Evolutionary conservation across 306 rosid genomes (phyloP), one percentile per base, ranked within the genome.

Genomic region (Begonia loranthoides): DNA sequence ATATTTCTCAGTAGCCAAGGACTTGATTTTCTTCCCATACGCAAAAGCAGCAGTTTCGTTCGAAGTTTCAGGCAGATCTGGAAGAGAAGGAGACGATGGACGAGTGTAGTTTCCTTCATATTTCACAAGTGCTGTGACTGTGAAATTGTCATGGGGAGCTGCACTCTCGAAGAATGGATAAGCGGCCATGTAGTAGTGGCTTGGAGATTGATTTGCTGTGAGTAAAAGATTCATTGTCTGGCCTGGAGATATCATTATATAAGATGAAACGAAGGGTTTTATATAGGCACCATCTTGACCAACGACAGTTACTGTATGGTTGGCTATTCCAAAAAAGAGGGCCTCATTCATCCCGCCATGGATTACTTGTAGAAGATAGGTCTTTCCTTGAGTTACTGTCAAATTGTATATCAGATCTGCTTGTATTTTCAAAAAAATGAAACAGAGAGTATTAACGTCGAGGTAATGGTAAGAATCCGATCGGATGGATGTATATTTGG

Each of bases 1-100:
- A 41, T 64, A 59, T n/a, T 51, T 60, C 2, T n/a, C 0, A 55
- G 66, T 65, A 6, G 79, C 75, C 64, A 74, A 50, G 1, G 75
- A 17, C 63, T 56, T 61, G 9, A 57, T 9, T 40, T 49, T 45
- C 17, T 2, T 39, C 1, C 60, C 54, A 53, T 60, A 74, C 17
- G 41, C 66, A 9, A 52, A 49, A 10, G 55, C 75, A 13, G 58
- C 54, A 0, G 34, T 46, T 1, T 15, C 6, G 39, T 40, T 2
- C 49, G 17, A 12, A 39, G 17, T 21, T 1, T 10, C 34, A 9
- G n/a, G 47, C 19, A 13, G 36, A 41, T 28, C 36, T 9, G 60
- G 60, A 14, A 56, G 10, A 14, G 28, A 1, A 56, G 17, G 22
- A 21, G 36, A 56, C 24, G 22, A 9, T 7, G 40, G 3, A 50